phyloP scores from a whole-genome alignment of 495 filamentous ascomycete genomes.

The Xylaria nigripes region DNA sequence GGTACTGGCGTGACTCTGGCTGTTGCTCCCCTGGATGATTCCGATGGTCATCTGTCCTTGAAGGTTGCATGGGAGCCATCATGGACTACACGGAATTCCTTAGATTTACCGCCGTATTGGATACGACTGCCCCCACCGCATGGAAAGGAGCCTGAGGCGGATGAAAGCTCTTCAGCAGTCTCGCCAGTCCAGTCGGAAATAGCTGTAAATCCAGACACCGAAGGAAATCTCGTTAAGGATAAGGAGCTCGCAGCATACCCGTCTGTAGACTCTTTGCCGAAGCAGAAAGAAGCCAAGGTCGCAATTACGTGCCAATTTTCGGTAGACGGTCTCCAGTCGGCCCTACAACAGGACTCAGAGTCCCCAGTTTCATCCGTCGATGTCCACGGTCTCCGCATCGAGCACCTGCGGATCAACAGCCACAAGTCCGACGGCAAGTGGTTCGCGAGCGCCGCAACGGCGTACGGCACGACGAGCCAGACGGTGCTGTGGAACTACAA shows the following conservation, averaged over 20 bases:
- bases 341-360: constrained; percentile 28
- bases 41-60: constrained; percentile 54
- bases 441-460: constrained; percentile 50
- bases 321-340: constrained; percentile 31
- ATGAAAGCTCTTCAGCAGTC: not conserved
- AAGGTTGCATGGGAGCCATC: constrained; percentile 44
- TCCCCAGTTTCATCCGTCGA: constrained; percentile 15
- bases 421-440: constrained; percentile 39
- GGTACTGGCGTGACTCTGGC: constrained; percentile 42
- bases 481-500: constrained; percentile 54
- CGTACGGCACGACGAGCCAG: constrained; percentile 43
- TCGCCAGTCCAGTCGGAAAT: not conserved
- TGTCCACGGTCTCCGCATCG: constrained; percentile 34
- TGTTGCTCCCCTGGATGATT: constrained; percentile 52
- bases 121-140: constrained; percentile 38
- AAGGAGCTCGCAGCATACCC: constrained; percentile 18
- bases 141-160: not conserved
- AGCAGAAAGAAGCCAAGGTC: constrained; percentile 14
- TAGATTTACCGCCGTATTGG: constrained; percentile 55
- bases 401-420: constrained; percentile 31
- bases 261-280: constrained; percentile 32
- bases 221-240: constrained; percentile 5
- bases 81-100: constrained; percentile 49
- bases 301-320: constrained; percentile 42
- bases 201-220: not conserved